These are phyloP conservation scores for Astragalus glycyphyllos DNA, from an alignment of 306 rosid species.

Conservation along the genomic window DNA sequence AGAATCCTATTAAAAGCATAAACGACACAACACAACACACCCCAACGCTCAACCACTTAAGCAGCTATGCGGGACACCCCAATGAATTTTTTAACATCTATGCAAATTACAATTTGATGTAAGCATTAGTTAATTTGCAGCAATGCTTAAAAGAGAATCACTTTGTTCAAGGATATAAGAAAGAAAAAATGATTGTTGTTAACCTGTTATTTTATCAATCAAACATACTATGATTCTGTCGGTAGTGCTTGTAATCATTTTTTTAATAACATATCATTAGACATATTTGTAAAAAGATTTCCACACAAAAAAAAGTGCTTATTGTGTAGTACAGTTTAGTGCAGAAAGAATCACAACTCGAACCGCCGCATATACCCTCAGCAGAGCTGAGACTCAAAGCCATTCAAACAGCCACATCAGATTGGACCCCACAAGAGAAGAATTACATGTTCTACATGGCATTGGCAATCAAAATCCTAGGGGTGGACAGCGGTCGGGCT, in stretches of 20 bases:
- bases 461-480: too few relatives aligned
- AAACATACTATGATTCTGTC: neutral
- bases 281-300: too few relatives aligned
- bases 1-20: too few relatives aligned
- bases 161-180: neutral
- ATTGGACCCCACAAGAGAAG: conserved; percentile 40
- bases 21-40: too few relatives aligned
- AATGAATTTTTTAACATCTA: neutral
- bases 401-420: conserved; percentile 32
- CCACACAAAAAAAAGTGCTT: neutral
- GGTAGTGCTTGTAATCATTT: neutral
- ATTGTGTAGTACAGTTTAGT: neutral
- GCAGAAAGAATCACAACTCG: conserved; percentile 28
- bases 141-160: neutral
- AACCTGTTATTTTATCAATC: neutral
- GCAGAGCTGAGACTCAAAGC: neutral
- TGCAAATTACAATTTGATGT: neutral
- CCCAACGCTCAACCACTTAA: too few relatives aligned
- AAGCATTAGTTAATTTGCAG: too few relatives aligned
- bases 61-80: too few relatives aligned
- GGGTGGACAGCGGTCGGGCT: too few relatives aligned
- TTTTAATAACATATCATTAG: too few relatives aligned
- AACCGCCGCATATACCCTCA: conserved; percentile 44
- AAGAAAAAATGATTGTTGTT: neutral
- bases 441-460: neutral